Evolutionary conservation across 805 yeast species (phyloP).

Genomic region (Dipodascus albidus): DNA sequence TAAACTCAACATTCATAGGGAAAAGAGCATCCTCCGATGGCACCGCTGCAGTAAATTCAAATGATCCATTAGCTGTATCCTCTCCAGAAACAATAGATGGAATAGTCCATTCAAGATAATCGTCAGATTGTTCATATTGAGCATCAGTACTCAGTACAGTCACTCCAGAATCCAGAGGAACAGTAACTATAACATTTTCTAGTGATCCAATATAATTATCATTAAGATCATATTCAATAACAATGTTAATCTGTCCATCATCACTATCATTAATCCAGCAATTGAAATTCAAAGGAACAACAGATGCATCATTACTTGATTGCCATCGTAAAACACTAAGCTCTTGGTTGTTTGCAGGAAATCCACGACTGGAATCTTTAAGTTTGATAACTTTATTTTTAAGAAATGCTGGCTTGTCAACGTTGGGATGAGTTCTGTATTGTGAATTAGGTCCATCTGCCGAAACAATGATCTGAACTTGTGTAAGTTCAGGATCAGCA

Average conservation of each 20-base stretch:
- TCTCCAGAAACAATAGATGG: constrained; percentile 39
- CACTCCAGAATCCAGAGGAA: constrained; percentile 61
- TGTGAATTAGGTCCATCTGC: constrained; percentile 45
- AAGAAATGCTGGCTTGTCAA: constrained; percentile 65
- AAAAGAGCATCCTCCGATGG: constrained; percentile 73
- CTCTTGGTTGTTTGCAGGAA: constrained; percentile 86
- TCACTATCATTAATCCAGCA: constrained; percentile 71
- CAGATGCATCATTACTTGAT: constrained; percentile 42
- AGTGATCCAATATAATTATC: constrained; percentile 35
- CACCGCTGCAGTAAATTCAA: constrained; percentile 68
- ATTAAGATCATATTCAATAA: constrained; percentile 77
- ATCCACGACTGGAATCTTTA: constrained; percentile 65
- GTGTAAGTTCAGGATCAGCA: constrained; percentile 60
- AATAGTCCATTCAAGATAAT: constrained; percentile 59
- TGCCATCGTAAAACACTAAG: constrained; percentile 93
- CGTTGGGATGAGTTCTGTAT: constrained; percentile 93
- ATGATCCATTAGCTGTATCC: constrained; percentile 49
- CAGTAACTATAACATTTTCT: constrained; percentile 41
- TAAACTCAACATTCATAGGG: constrained; percentile 73
- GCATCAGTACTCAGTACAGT: constrained; percentile 27
- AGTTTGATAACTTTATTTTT: constrained; percentile 49
- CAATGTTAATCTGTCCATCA: constrained; percentile 54
- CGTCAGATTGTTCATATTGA: constrained; percentile 45
- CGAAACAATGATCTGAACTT: constrained; percentile 48
- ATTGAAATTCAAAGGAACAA: constrained; percentile 62